Conservation (phyloP, 139 green algal species). For the Asterochloris sp. region DNA sequence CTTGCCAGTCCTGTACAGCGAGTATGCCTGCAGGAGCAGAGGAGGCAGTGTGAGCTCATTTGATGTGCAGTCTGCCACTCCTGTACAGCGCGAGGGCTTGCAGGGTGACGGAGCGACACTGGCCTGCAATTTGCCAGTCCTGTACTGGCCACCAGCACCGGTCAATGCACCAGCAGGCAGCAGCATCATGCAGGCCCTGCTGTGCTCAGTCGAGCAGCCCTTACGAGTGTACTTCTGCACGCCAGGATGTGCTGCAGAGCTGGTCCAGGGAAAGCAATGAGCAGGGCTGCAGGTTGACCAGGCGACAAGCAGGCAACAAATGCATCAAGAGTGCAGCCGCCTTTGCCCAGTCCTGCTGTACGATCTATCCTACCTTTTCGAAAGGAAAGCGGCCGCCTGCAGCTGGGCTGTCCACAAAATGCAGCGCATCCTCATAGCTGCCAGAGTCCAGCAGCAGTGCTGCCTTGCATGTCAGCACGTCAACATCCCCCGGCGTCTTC, state of each 20-base stretch:
- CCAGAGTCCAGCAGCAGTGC: constrained; percentile 56
- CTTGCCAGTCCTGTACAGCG: constrained; percentile 69
- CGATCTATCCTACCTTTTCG: constrained; percentile 51
- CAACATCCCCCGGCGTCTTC: constrained; percentile 52
- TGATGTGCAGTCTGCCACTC: background rate
- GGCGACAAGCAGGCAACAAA: too few relatives aligned
- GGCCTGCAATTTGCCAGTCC: background rate
- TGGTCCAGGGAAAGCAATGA: too few relatives aligned
- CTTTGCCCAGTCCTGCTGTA: background rate
- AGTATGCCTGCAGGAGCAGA: constrained; percentile 71
- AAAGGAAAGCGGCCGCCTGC: constrained; percentile 39
- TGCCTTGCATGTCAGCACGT: constrained; percentile 65
- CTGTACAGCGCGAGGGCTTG: background rate
- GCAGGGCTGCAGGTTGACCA: too few relatives aligned
- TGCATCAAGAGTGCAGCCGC: background rate
- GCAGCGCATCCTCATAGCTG: constrained; percentile 55
- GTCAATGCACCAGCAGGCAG: background rate
- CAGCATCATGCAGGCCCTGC: background rate
- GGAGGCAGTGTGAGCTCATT: too few relatives aligned
- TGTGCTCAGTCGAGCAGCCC: background rate
- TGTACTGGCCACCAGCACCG: too few relatives aligned
- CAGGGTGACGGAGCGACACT: background rate
- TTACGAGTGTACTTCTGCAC: too few relatives aligned
- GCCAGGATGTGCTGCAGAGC: too few relatives aligned
- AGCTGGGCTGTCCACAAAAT: constrained; percentile 31